These are phyloP conservation scores for Balansia obtecta DNA, from an alignment of 2,329 filamentous ascomycete species.

Conservation along the genomic window DNA sequence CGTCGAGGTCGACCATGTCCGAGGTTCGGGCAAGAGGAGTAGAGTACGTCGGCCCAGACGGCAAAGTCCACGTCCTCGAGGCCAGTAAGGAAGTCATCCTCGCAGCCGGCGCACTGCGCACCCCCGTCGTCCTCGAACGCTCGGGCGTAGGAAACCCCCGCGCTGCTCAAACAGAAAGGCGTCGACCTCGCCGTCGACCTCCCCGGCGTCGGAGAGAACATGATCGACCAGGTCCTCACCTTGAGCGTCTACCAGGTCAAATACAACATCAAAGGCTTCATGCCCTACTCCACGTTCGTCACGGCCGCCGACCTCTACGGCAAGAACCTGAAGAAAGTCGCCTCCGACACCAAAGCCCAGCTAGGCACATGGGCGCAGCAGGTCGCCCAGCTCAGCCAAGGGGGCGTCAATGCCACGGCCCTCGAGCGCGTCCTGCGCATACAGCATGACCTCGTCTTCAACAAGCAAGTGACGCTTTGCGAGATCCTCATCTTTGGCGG, in stretches of 20 bases:
- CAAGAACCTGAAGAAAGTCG: constrained; percentile 10
- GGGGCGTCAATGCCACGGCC: constrained; percentile 16
- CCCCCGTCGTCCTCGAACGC: constrained; percentile 37
- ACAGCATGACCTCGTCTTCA: constrained; percentile 37
- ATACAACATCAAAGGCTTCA: constrained; percentile 12
- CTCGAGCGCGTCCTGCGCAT: constrained; percentile 28
- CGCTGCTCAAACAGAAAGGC: constrained; percentile 26
- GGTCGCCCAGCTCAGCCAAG: constrained; percentile 14
- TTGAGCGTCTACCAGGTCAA: constrained; percentile 14
- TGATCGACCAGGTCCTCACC: constrained; percentile 35
- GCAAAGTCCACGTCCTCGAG: constrained; percentile 19
- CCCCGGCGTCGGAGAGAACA: constrained; percentile 39
- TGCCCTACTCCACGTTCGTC: constrained; percentile 21
- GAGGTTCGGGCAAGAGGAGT: constrained; percentile 19
- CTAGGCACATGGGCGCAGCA: constrained; percentile 19
- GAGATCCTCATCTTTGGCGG: constrained; percentile 30
- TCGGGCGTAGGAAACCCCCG: constrained; percentile 37
- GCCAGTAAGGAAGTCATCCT: constrained; percentile 35
- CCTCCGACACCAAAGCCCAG: constrained; percentile 12
- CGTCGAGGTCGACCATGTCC: neutral
- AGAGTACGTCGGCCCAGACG: constrained; percentile 24
- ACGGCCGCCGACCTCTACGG: constrained; percentile 23
- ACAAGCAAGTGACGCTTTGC: constrained; percentile 28
- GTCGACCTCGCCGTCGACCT: constrained; percentile 31
- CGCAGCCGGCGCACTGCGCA: constrained; percentile 36